Evolutionary conservation across 2,329 filamentous ascomycete genomes (phyloP), one percentile per base, ranked within the genome.

Genomic region (Leptographium radiaticola): DNA sequence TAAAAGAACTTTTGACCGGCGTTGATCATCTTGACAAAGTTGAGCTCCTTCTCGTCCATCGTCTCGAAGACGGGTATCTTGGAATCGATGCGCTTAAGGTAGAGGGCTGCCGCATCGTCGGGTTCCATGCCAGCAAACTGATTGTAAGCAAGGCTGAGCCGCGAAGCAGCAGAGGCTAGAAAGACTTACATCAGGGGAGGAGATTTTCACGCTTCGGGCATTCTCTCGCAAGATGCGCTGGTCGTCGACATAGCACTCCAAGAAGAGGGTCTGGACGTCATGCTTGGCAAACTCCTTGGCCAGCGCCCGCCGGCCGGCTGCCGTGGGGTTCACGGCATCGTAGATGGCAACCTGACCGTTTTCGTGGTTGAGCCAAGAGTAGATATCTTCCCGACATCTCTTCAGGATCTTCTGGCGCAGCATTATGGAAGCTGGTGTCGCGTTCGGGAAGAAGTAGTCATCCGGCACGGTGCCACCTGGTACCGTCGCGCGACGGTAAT

Each of bases 11-110:
- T 83, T 64, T 91, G 83, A 46, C 93, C 93, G 9, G 93, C 93
- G 62, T 98, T 98, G 66, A 97, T 95, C 91, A 98, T 96, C 73
- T 95, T 96, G 71, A 98, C 91, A 71, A 91, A 98, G 67, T 97
- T 95, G 58, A 98, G 77, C 60, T 97, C 90, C 34, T 79, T 77
- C 67, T 98, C 93, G 62, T 90, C 80, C 89, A 98, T 97, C 1
- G 89, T 95, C 71, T 98, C 90, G 62, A 95, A 98, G 56, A 91
- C 84, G 20, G 93, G 93, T 56, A 98, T 98, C 61, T 93, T 88
- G 62, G 87, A 84, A 58, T 89, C 84, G 64, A 98, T 97, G 51
- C 93, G 84, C 58, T 83, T 80, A 42, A 98, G 79, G 64, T 98
- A 98, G 62, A 96, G 82, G 63, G 87, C 84, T 34, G 95, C 90